Conservation (phyloP, 805 yeast species). For the Candida dendrica region DNA sequence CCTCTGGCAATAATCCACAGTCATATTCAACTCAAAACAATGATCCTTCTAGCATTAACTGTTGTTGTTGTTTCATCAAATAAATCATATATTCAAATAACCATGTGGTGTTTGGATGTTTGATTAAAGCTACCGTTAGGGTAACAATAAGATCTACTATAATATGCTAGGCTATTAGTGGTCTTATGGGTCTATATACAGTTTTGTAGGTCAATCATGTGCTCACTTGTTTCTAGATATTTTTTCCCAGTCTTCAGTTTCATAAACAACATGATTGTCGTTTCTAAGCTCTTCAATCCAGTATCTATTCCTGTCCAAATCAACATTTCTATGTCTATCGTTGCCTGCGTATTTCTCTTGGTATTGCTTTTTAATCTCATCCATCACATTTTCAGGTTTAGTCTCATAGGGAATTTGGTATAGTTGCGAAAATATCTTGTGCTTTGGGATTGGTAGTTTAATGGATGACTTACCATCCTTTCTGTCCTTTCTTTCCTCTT, state of each 20-base stretch:
- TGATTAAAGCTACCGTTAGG: too few relatives aligned
- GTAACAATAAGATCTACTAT: too few relatives aligned
- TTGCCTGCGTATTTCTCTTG: slow-evolving; percentile 14
- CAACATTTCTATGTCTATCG: slow-evolving; percentile 13
- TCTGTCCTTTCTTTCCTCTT: slow-evolving; percentile 8
- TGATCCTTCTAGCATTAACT: too few relatives aligned
- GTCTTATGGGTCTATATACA: too few relatives aligned
- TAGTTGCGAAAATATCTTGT: slow-evolving; percentile 17
- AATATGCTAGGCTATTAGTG: too few relatives aligned
- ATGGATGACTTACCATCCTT: slow-evolving; percentile 10
- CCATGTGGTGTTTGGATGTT: too few relatives aligned
- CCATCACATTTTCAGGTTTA: slow-evolving; percentile 12
- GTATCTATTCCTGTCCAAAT: slow-evolving; percentile 17
- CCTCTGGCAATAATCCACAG: slow-evolving; percentile 43
- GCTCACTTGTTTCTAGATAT: too few relatives aligned
- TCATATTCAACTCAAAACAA: not conserved
- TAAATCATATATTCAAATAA: too few relatives aligned
- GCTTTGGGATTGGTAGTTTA: slow-evolving; percentile 11
- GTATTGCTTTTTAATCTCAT: slow-evolving; percentile 20
- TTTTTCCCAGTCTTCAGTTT: too few relatives aligned
- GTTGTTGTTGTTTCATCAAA: too few relatives aligned
- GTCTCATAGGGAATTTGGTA: slow-evolving; percentile 18
- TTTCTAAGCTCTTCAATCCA: slow-evolving; percentile 22
- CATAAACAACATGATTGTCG: too few relatives aligned
- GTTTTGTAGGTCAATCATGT: too few relatives aligned